These are phyloP conservation scores for Solanum medicagineum DNA, from an alignment of 257 asterid species.

Conservation along the genomic window DNA sequence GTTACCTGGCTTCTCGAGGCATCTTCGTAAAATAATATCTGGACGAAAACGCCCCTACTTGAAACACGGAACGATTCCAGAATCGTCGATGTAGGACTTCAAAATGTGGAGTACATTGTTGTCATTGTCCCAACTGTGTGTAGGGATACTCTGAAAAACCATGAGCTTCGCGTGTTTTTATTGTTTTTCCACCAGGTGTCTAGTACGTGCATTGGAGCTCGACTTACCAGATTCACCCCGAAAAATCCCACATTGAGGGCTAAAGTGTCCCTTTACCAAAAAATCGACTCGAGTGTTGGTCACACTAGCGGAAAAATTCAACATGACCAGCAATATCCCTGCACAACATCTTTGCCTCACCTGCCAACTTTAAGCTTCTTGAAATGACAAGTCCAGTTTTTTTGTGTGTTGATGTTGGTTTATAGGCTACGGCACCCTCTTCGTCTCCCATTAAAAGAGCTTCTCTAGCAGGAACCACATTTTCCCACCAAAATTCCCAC, in stretches of 20 bases:
- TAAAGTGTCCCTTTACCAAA: background rate
- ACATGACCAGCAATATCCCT: conserved; percentile 81
- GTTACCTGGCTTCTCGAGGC: background rate
- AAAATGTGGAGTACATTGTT: background rate
- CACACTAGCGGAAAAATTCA: conserved; percentile 31
- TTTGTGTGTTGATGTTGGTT: conserved; percentile 59
- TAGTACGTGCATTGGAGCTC: background rate
- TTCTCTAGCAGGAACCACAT: conserved; percentile 81
- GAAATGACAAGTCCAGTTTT: conserved; percentile 56
- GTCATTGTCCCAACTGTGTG: background rate
- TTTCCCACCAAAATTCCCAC: conserved; percentile 95
- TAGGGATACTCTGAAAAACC: background rate
- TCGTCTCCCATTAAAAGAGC: conserved; percentile 46
- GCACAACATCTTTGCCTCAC: conserved; percentile 64
- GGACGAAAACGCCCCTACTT: background rate
- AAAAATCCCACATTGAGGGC: background rate
- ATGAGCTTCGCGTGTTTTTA: background rate
- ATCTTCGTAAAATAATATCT: background rate
- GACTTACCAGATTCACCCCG: background rate
- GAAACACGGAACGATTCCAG: background rate
- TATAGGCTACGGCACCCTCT: conserved; percentile 53
- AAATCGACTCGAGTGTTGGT: background rate
- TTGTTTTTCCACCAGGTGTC: background rate
- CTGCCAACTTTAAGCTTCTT: conserved; percentile 67
- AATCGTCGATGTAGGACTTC: background rate